Base-by-base conservation (phyloP, 192 early-diverging fungal genomes). In the Funneliformis geosporum region DNA sequence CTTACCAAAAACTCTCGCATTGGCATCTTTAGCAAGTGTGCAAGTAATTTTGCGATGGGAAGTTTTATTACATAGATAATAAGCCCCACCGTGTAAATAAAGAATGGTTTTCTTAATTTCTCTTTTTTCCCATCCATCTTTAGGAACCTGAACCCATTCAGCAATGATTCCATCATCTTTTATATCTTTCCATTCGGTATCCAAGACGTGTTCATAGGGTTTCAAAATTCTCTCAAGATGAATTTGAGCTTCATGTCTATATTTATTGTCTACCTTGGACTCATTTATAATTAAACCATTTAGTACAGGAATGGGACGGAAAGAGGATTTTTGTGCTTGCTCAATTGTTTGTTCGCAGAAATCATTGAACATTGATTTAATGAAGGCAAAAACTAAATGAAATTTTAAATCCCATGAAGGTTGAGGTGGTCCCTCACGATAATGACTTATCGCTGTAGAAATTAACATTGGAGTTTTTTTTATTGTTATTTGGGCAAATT, bases 71-170 rank as follows among this genome's bases (percentile, higher is more conserved):
- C 88, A 83, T 0, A 85, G 33, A 27, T 89, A 86, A 79, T 91
- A 94, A 0, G 86, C 92, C 28, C 94, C 94, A 44, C 95, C 95
- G 71, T 96, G 95, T 55, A 92, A 79, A 72, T 93, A 94, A 61
- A 96, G 79, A 18, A 94, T 80, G 2, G 91, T 87, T n/a, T 84
- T 83, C 47, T 89, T 87, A n/a, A 82, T 82, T 5, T n/a, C 23
- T 21, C 33, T 39, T 27, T 81, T 38, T 2, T 65, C 78, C 14
- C 65, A 80, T 64, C 72, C 76, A 55, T 83, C 75, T 60, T 76
- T 50, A 16, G 77, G 78, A 14, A 60, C 40, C 40, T 83, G 79
- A 43, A 85, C 73, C 85, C 86, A 87, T 72, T 87, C 86, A 9
- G 79, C 83, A n/a, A 76, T 50, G 21, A 89, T 59, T 5, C 71